Base-by-base conservation (phyloP, 2,329 filamentous ascomycete species). In the Clonostachys chloroleuca region DNA sequence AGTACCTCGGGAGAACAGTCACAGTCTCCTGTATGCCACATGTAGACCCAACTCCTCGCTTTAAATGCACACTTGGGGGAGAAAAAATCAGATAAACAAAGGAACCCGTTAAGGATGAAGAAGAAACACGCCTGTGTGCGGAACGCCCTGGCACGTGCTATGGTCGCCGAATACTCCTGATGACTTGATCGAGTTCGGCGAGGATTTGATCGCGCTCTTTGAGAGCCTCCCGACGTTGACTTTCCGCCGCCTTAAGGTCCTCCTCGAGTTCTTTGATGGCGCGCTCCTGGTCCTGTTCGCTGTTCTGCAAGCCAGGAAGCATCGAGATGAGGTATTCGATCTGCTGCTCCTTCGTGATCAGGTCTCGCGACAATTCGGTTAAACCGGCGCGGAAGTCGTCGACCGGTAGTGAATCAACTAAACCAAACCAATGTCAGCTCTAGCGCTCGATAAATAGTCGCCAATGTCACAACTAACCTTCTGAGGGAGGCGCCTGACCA, bases 271-370 rank as follows among this genome's bases (percentile, higher is more conserved):
- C 81, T 55, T 72, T 76, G 49, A 87, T 83, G 48, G 80, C 78
- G 53, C 78, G 74, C 60, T 87, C 78, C 65, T 95, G 89, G 58
- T 91, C 86, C 52, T 79, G 74, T 62, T 92, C 87, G 58, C 86
- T 92, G 52, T 84, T 88, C 41, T 89, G 86, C 18, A 94, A 71
- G 0, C 89, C 89, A 0, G 89, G 89, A 3, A 95, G 73, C 18
- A 78, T 80, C 14, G 83, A 86, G 49, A 92, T 87, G 43, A 94
- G 70, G 41, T 81, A 74, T 63, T 94, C 89, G 51, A 94, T 90
- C 68, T 92, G 87, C 68, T 92, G 87, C 57, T 91, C 86, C 59
- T 92, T 90, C 49, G 87, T 64, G 49, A 92, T 84, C 24, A 94
- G 73, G 61, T 92, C 89, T 51, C 81, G 79, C 36, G 87, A 86